Evolutionary conservation across 768 basidiomycete genomes (phyloP).

Genomic region (Cystofilobasidium macerans): DNA sequence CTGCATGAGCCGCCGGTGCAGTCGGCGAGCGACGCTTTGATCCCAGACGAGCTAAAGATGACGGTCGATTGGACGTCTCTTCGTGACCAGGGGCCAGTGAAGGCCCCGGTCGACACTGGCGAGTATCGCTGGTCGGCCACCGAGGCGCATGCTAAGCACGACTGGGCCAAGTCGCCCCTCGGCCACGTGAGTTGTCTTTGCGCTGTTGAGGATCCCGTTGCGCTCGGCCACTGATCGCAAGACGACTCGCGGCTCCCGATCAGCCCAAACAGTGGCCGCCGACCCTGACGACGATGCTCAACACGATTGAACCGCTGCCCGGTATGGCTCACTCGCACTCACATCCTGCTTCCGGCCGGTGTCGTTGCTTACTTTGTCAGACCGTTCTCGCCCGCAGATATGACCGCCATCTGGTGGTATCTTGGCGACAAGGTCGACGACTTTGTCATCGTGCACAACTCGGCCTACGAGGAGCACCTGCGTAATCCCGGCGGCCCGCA

Average conservation of each 20-base stretch:
- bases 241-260: neutral
- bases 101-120: neutral
- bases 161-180: conserved; percentile 11
- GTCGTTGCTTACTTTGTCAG: neutral
- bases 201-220: neutral
- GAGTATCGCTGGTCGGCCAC: neutral
- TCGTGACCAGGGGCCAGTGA: neutral
- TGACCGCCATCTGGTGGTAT: conserved; percentile 9
- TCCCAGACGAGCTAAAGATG: neutral
- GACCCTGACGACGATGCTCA: neutral
- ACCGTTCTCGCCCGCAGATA: neutral
- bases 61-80: neutral
- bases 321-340: neutral
- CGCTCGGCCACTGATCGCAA: neutral
- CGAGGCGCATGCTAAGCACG: neutral
- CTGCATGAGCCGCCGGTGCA: neutral
- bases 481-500: neutral
- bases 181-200: neutral
- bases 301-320: neutral
- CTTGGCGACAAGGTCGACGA: neutral
- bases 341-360: neutral
- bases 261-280: conserved; percentile 6
- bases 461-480: neutral
- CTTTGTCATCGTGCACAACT: conserved; percentile 5
- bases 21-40: neutral